Evolutionary conservation across 345 rosid species (phyloP).

Genomic region (Aethionema arabicum): DNA sequence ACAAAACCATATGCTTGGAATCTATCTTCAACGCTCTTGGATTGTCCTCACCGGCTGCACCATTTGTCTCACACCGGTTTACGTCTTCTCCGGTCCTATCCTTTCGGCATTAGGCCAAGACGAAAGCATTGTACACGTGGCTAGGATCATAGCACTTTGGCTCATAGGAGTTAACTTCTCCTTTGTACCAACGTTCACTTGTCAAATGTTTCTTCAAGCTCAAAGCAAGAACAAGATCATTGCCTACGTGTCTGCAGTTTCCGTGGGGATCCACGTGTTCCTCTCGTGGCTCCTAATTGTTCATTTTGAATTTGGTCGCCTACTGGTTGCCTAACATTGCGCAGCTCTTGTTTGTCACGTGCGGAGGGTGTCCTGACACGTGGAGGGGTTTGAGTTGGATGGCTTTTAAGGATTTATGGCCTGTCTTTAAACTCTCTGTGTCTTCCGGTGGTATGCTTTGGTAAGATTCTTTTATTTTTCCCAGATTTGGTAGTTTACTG

Average conservation of each 20-base stretch:
- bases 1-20: conserved; percentile 76
- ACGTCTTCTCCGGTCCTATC: conserved; percentile 50
- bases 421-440: conserved; percentile 43
- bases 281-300: conserved; percentile 40
- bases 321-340: conserved; percentile 62
- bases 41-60: conserved; percentile 44
- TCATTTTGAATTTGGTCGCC: conserved; percentile 5
- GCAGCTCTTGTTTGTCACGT: conserved; percentile 50
- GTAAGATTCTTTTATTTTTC: conserved; percentile 30
- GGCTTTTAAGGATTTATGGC: conserved; percentile 55
- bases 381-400: conserved; percentile 61
- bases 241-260: conserved; percentile 55
- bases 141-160: conserved; percentile 52
- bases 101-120: conserved; percentile 61
- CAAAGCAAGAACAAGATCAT: conserved; percentile 78
- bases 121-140: conserved; percentile 41
- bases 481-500: too few relatives aligned
- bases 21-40: conserved; percentile 89
- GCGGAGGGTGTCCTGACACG: conserved; percentile 66
- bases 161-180: conserved; percentile 50
- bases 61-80: conserved; percentile 52
- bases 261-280: conserved; percentile 45
- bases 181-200: conserved; percentile 49
- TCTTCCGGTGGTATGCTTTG: conserved; percentile 66
- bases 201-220: conserved; percentile 82